These are phyloP conservation scores for Bromus sterilis DNA, from an alignment of 176 grass and related monocot species.

Conservation along the genomic window DNA sequence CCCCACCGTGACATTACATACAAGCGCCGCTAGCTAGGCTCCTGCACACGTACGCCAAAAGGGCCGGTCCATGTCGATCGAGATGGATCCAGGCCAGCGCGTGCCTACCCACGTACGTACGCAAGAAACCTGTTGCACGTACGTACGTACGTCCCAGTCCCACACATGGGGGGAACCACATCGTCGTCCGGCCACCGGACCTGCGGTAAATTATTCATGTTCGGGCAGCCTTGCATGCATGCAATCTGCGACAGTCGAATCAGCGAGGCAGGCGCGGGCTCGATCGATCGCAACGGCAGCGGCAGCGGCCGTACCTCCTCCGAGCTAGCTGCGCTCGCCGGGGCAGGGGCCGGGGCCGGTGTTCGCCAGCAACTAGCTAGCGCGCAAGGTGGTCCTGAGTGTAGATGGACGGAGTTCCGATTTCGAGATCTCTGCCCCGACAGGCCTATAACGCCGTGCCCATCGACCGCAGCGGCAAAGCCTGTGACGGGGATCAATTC, in stretches of 20 bases:
- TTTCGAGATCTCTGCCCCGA: slow-evolving; percentile 51
- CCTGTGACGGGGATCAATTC: slow-evolving; percentile 49
- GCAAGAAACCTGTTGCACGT: not conserved
- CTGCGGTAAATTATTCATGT: not conserved
- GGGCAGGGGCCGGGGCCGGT: not conserved
- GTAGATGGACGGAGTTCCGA: not conserved
- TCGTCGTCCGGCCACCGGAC: not conserved
- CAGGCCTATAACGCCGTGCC: slow-evolving; percentile 54
- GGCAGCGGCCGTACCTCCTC: not conserved
- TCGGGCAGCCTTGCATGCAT: not conserved
- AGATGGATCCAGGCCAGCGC: not conserved
- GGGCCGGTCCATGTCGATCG: not conserved
- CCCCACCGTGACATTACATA: not conserved
- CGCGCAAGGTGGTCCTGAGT: not conserved
- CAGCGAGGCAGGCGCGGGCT: not conserved
- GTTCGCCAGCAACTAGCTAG: not conserved
- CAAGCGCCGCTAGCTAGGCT: not conserved
- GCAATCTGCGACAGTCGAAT: not conserved
- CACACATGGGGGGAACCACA: not conserved
- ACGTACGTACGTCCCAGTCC: not conserved
- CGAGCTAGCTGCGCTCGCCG: not conserved
- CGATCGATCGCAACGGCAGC: not conserved
- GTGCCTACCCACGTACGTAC: not conserved
- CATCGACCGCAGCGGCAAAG: slow-evolving; percentile 22
- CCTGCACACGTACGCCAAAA: not conserved